phyloP scores from a whole-genome alignment of 2,329 filamentous ascomycete genomes.

The Coleophoma crateriformis region DNA sequence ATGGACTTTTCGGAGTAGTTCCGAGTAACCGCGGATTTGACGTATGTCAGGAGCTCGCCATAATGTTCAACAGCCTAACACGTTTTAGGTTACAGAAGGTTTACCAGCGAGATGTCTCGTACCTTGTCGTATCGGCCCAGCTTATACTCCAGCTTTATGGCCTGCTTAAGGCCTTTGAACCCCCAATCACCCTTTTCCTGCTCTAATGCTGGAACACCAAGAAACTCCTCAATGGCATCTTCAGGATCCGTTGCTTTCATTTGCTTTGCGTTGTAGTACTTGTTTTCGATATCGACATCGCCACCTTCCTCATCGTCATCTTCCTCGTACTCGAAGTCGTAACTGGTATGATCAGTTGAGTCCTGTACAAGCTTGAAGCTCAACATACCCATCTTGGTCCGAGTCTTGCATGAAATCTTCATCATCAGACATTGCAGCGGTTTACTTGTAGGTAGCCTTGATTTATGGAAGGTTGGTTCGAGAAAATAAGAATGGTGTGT shows the following conservation, averaged over 20 bases:
- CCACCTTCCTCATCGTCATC: slow-evolving; percentile 79
- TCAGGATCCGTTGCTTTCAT: slow-evolving; percentile 82
- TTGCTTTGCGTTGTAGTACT: slow-evolving; percentile 99
- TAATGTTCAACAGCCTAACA: slow-evolving; percentile 83
- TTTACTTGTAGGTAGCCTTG: background rate
- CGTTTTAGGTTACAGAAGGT: background rate
- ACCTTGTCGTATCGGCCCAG: slow-evolving; percentile 85
- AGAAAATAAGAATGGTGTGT: background rate
- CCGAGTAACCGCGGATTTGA: slow-evolving; percentile 91
- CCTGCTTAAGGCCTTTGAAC: slow-evolving; percentile 96
- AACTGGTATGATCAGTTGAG: slow-evolving; percentile 40
- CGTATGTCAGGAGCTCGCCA: slow-evolving; percentile 90
- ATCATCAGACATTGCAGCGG: slow-evolving; percentile 43
- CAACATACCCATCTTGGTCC: slow-evolving; percentile 71
- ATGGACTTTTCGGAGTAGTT: slow-evolving; percentile 99
- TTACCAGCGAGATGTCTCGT: background rate
- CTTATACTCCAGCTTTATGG: slow-evolving; percentile 94
- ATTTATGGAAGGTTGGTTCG: background rate
- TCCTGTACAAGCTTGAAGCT: slow-evolving; percentile 3
- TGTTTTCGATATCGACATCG: slow-evolving; percentile 96
- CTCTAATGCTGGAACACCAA: slow-evolving; percentile 81
- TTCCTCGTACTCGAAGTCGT: slow-evolving; percentile 97
- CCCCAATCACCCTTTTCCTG: slow-evolving; percentile 96
- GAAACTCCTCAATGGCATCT: slow-evolving; percentile 85
- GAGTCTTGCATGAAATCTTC: slow-evolving; percentile 95